These are phyloP conservation scores for Hypsizygus marmoreus DNA, from an alignment of 768 basidiomycete genomes.

Conservation along the genomic window DNA sequence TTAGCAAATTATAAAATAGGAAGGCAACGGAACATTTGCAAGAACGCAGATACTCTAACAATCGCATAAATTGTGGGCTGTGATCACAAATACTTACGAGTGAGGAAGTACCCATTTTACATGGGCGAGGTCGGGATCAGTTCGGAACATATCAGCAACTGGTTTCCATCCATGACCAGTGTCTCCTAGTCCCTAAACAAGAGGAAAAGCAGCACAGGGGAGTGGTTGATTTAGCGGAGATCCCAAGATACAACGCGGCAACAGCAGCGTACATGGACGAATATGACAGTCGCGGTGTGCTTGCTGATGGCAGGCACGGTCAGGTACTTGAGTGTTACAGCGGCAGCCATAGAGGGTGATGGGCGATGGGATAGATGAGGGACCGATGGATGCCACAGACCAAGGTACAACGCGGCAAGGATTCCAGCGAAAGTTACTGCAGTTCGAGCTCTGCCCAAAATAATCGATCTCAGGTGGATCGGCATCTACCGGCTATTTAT, in stretches of 20 bases:
- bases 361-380: conserved; percentile 18
- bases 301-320: conserved; percentile 54
- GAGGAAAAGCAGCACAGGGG: conserved; percentile 8
- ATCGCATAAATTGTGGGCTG: background rate
- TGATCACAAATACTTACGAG: conserved; percentile 49
- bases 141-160: conserved; percentile 67
- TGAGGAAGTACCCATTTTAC: conserved; percentile 91
- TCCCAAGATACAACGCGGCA: background rate
- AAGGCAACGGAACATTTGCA: too few relatives aligned
- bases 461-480: conserved; percentile 41
- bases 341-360: conserved; percentile 30
- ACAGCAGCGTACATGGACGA: conserved; percentile 71
- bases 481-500: conserved; percentile 46
- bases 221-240: conserved; percentile 7
- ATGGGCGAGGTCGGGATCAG: conserved; percentile 58
- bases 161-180: conserved; percentile 76
- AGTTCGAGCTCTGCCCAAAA: conserved; percentile 30
- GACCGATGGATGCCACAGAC: conserved; percentile 13
- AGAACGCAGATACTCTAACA: too few relatives aligned
- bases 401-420: conserved; percentile 23
- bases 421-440: conserved; percentile 22
- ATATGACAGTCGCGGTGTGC: conserved; percentile 88
- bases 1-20: conserved; percentile 5
- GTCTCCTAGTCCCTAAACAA: conserved; percentile 70
- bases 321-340: conserved; percentile 47